These are phyloP conservation scores for Ostreobium quekettii DNA, from an alignment of 139 green algal species.

Conservation along the genomic window DNA sequence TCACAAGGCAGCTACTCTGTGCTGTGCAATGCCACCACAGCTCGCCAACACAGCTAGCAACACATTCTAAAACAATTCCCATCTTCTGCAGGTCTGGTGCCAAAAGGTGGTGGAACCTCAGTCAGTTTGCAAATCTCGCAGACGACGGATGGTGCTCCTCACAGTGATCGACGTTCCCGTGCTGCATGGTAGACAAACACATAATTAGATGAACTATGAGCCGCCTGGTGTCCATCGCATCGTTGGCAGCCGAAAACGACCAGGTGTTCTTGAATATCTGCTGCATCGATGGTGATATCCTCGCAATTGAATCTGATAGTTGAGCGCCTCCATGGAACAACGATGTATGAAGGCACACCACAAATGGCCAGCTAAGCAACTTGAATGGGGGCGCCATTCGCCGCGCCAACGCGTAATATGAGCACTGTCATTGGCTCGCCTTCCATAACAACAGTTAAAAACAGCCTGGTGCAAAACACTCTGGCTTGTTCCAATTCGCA, in stretches of 20 bases:
- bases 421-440: background rate
- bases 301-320: background rate
- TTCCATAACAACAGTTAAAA: background rate
- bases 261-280: background rate
- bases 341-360: background rate
- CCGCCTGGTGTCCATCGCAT: too few species aligned
- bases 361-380: too few species aligned
- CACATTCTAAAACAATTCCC: too few species aligned
- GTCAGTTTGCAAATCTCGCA: constrained; percentile 76
- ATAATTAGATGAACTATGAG: background rate
- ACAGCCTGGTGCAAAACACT: background rate
- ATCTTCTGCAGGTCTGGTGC: too few species aligned
- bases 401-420: too few species aligned
- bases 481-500: background rate
- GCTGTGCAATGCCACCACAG: too few species aligned
- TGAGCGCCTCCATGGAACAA: background rate
- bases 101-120: too few species aligned
- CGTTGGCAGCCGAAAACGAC: background rate
- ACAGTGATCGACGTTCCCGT: constrained; percentile 91
- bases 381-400: too few species aligned
- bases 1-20: too few species aligned
- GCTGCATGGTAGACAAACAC: constrained; percentile 41
- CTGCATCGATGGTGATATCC: background rate
- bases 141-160: constrained; percentile 91
- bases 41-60: too few species aligned